Percentiles rank a stretch among this genome's conserved stretches.
phyloP scores from a whole-genome alignment of 768 basidiomycete species.

The Tulasnella sp. region DNA sequence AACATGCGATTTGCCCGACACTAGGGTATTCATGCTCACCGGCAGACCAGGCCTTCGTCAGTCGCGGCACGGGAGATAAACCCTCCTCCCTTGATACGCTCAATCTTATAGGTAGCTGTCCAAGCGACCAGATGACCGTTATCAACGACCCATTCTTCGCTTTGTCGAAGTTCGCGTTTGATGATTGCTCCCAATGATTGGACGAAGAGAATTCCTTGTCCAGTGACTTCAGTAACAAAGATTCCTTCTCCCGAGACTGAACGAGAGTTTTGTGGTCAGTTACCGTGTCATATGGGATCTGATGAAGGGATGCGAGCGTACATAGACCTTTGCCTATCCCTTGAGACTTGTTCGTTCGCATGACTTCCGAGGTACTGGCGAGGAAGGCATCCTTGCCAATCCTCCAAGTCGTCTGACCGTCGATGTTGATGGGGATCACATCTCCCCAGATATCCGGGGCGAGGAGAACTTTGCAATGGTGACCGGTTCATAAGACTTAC shows the following conservation, averaged over 20 bases:
- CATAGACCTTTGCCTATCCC: conserved; percentile 36
- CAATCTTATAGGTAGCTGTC: conserved; percentile 37
- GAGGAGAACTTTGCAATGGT: conserved; percentile 33
- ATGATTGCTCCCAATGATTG: conserved; percentile 37
- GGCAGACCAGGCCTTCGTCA: conserved; percentile 38
- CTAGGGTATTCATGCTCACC: conserved; percentile 29
- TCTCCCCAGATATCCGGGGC: conserved; percentile 40
- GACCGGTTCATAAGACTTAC: neutral
- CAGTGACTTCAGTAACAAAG: conserved; percentile 34
- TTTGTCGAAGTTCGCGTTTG: conserved; percentile 33
- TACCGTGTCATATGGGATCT: no score
- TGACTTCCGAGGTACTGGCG: conserved; percentile 34
- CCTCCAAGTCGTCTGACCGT: conserved; percentile 34
- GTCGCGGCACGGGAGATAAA: conserved; percentile 35
- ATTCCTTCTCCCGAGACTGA: conserved; percentile 39
- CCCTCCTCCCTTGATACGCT: conserved; percentile 37
- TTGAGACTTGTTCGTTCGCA: conserved; percentile 34
- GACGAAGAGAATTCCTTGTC: conserved; percentile 36
- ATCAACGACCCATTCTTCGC: conserved; percentile 39
- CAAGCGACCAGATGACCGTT: conserved; percentile 40
- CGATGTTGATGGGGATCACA: conserved; percentile 36
- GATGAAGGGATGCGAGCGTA: conserved; percentile 27
- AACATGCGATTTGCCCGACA: neutral
- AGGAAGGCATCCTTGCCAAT: conserved; percentile 37
- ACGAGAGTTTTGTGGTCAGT: neutral